Conservation (phyloP, 352 stramenopile species). For the Phytophthora hybrid region DNA sequence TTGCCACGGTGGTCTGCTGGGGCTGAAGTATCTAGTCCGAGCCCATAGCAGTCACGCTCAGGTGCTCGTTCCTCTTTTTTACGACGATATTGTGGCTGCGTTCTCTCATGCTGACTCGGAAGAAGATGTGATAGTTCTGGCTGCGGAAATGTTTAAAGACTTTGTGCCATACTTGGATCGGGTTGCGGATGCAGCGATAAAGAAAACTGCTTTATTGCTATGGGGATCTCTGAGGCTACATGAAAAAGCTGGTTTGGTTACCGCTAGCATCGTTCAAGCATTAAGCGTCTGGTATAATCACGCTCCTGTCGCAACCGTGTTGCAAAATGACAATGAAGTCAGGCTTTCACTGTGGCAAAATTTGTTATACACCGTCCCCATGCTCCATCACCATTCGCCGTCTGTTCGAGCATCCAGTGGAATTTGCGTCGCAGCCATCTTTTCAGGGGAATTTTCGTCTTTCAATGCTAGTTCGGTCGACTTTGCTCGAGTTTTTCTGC, state of each 20-base stretch:
- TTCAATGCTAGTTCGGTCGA: constrained; percentile 9
- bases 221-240: constrained; percentile 50
- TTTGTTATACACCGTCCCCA: constrained; percentile 47
- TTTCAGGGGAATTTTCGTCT: constrained; percentile 28
- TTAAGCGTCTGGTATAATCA: constrained; percentile 59
- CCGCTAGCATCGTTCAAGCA: constrained; percentile 40
- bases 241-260: constrained; percentile 40
- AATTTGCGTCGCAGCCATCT: constrained; percentile 58
- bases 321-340: constrained; percentile 38
- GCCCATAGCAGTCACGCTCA: constrained; percentile 60
- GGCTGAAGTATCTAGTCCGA: constrained; percentile 89
- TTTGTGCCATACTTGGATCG: constrained; percentile 44
- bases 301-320: constrained; percentile 21
- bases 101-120: constrained; percentile 45
- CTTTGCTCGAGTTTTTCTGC: constrained; percentile 48
- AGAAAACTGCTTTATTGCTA: constrained; percentile 40
- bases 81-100: constrained; percentile 58
- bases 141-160: constrained; percentile 62
- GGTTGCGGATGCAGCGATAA: constrained; percentile 31
- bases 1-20: constrained; percentile 88
- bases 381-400: constrained; percentile 68
- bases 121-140: constrained; percentile 77
- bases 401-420: constrained; percentile 54
- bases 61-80: constrained; percentile 56
- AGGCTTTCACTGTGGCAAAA: constrained; percentile 38